phyloP scores from a whole-genome alignment of 2,329 filamentous ascomycete genomes.

The Simplicillium sp. region DNA sequence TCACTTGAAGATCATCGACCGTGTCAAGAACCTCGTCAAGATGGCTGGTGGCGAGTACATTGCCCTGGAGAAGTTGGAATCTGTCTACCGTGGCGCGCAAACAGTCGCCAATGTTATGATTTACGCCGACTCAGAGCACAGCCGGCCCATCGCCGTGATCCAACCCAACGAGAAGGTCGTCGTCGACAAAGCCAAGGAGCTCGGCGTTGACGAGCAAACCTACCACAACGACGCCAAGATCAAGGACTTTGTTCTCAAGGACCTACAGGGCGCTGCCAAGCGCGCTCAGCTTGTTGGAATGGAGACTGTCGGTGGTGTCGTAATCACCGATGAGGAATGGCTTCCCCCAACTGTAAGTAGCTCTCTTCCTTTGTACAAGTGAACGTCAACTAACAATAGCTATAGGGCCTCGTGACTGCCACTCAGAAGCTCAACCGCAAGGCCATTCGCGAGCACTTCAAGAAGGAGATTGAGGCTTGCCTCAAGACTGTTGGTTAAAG shows the following conservation, averaged over 20 bases:
- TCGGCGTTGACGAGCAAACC: conserved; percentile 56
- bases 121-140: conserved; percentile 65
- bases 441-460: conserved; percentile 38
- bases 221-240: conserved; percentile 61
- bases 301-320: conserved; percentile 68
- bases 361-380: background rate
- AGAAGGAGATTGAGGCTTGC: conserved; percentile 37
- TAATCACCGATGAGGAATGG: conserved; percentile 80
- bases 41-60: conserved; percentile 94
- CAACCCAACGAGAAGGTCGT: conserved; percentile 57
- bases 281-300: conserved; percentile 58
- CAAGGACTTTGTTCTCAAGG: conserved; percentile 51
- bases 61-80: conserved; percentile 90
- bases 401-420: conserved; percentile 50
- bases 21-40: conserved; percentile 98
- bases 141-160: conserved; percentile 76
- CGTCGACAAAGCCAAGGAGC: conserved; percentile 46
- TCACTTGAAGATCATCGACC: conserved; percentile 81
- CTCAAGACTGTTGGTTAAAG: conserved; percentile 19
- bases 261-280: conserved; percentile 55
- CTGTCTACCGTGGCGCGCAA: conserved; percentile 73
- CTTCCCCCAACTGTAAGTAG: conserved; percentile 69
- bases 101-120: conserved; percentile 82
- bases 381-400: conserved; percentile 10
- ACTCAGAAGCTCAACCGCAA: conserved; percentile 52